Base-by-base conservation (phyloP, 306 rosid species). In the Fragaria vesca region DNA sequence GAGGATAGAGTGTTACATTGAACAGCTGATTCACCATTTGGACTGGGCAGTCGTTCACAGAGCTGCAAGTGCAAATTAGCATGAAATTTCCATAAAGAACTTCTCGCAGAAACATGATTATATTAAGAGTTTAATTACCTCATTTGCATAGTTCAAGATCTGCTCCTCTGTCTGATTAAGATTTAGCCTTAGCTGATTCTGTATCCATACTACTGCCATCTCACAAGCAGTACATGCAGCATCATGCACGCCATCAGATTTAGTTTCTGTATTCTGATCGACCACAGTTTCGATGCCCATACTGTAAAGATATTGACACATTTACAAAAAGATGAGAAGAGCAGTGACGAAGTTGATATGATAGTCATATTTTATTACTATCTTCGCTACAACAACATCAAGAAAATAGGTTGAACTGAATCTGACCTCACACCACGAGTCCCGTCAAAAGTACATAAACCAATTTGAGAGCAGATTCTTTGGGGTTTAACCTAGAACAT, bases 141-240 rank as follows among this genome's bases (percentile, higher is more conserved):
- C 83, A 71, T 87, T 84, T 30, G 82, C 87, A 71, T 87, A 87
- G 57, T 69, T 50, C 51, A 87, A 66, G 66, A 89, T 89, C 73
- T 54, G 88, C 2, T 89, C 93, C 62, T 83, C 88, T 26, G 91
- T 84, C 83, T 85, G 72, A 48, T 89, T 88, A 17, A 38, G 69
- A 43, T 89, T 88, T 21, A 38, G 68, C 81, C 50, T 82, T 30
- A 89, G 75, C 83, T 82, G 91, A 73, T 81, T 89, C 80, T 83
- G 91, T 75, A 87, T 84, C 91, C 93, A 89, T 47, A 87, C 81
- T 32, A 89, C 93, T 5, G 87, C 78, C 93, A 87, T 87, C 85
- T 89, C 91, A 79, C 93, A 89, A 38, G 83, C 75, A 10, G 84
- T 11, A 74, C 91, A 87, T 73, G 83, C 12, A 40, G 81, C 83